Base-by-base conservation (phyloP, 192 early-diverging fungal species). In the Coemansia umbellata region DNA sequence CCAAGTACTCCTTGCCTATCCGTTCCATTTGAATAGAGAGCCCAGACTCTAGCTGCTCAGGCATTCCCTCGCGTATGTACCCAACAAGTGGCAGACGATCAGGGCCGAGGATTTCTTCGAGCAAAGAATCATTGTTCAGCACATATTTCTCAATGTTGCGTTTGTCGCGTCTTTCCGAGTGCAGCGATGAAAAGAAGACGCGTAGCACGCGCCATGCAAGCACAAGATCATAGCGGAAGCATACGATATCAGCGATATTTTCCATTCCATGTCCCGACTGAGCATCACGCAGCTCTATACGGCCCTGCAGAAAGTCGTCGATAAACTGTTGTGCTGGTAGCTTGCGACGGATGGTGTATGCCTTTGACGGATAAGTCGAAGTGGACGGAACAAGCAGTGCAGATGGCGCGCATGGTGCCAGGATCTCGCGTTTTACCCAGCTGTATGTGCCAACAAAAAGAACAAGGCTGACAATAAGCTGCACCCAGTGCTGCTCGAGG, bases 251-350 rank as follows among this genome's bases (percentile, higher is more conserved):
- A 27, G 61, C 47, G 8, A 73, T 55, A 24, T 27, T 47, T 26
- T 37, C 50, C 70, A 79, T 43, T n/a, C 70, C 77, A 9, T 49
- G 51, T 1, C 77, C 77, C 4, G 66, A 69, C 53, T 69, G 62
- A 15, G 66, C 73, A 15, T 79, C 62, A 23, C 70, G 69, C 17
- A 79, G 62, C 63, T 79, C 77, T 14, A 74, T 63, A 30, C 66
- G 65, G 1, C 70, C 66, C 11, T 52, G 45, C 15, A 79, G 40
- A 41, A 79, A 66, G 47, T 79, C 77, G 43, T 55, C 51, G 43
- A 79, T 53, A 19, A 79, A 63, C 50, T 52, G 56, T 31, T 65
- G 63, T 2, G 48, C 66, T 5, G 70, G 53, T 8, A 79, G 48
- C 40, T 66, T 73, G 58, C 49, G 37, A 6, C 54, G 54, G 6